Evolutionary conservation across 2,329 filamentous ascomycete genomes (phyloP).

Genomic region (Colletotrichum gigasporum): DNA sequence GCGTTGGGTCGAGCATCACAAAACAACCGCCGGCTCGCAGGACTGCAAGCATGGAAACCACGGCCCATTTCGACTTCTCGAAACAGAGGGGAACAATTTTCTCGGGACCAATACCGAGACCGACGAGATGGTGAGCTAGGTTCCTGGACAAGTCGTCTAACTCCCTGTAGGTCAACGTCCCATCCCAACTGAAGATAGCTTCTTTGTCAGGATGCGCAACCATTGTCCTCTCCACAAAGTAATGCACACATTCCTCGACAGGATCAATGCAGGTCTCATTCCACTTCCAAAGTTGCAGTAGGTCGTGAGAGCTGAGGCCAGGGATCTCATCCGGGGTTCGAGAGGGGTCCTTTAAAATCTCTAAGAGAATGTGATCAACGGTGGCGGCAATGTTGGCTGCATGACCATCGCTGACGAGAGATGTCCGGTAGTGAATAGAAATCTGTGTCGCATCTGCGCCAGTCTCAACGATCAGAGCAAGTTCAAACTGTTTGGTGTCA

Average conservation of each 20-base stretch:
- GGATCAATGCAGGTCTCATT: constrained; percentile 26
- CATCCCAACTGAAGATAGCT: constrained; percentile 42
- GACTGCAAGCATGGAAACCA: constrained; percentile 34
- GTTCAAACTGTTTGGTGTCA: constrained; percentile 11
- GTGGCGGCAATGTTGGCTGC: constrained; percentile 44
- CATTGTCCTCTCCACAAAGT: constrained; percentile 8
- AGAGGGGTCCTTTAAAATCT: background rate
- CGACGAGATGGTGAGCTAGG: constrained; percentile 21
- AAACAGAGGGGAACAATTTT: constrained; percentile 12
- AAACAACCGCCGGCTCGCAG: constrained; percentile 33
- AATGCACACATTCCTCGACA: constrained; percentile 33
- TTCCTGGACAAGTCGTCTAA: constrained; percentile 31
- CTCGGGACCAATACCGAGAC: background rate
- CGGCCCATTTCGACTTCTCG: constrained; percentile 32
- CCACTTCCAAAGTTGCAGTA: constrained; percentile 35
- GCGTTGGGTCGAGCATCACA: constrained; percentile 27
- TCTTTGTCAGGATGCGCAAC: background rate
- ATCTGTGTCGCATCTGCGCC: background rate
- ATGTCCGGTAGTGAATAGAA: constrained; percentile 25
- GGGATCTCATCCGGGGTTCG: constrained; percentile 21
- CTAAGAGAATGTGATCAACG: constrained; percentile 37
- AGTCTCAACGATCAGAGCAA: constrained; percentile 9
- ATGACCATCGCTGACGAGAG: constrained; percentile 28
- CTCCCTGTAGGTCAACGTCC: constrained; percentile 40
- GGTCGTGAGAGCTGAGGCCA: constrained; percentile 26